Evolutionary conservation across 805 yeast genomes (phyloP).

Genomic region (Debaryomyces tyrocola): DNA sequence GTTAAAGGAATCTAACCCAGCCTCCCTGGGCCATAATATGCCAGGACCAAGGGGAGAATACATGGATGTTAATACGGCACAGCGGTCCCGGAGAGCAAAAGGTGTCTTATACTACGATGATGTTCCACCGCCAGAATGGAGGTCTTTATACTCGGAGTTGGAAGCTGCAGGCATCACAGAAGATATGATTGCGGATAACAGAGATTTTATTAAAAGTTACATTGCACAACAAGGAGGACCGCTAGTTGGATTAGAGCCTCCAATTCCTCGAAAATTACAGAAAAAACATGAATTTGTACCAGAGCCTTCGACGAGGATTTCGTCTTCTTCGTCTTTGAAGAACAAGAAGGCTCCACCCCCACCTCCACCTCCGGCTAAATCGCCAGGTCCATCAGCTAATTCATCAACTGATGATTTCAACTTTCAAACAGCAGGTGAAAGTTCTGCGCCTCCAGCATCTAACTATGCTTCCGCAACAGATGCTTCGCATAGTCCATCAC

Average conservation of each 20-base stretch:
- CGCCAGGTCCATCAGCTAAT: constrained; percentile 1
- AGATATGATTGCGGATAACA: constrained; percentile 85
- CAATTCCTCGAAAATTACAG: constrained; percentile 64
- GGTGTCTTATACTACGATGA: constrained; percentile 73
- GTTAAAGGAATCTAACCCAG: constrained; percentile 46
- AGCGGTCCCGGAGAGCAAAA: constrained; percentile 54
- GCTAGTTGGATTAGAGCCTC: constrained; percentile 81
- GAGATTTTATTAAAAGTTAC: constrained; percentile 78
- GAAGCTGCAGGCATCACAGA: constrained; percentile 80
- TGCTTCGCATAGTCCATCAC: constrained; percentile 7
- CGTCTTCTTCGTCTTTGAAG: constrained; percentile 14
- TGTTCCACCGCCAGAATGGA: constrained; percentile 83
- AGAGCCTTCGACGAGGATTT: constrained; percentile 14
- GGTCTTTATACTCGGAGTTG: constrained; percentile 67
- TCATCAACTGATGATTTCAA: constrained; percentile 1
- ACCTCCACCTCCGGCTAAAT: constrained; percentile 30
- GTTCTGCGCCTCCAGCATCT: constrained; percentile 11
- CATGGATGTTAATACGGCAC: constrained; percentile 47
- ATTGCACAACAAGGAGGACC: constrained; percentile 76
- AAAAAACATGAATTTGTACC: constrained; percentile 14
- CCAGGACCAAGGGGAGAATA: constrained; percentile 71
- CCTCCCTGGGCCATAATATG: constrained; percentile 16
- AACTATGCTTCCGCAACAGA: constrained; percentile 3
- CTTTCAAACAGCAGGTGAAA: constrained; percentile 8
- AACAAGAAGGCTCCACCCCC: constrained; percentile 40